Evolutionary conservation across 2,329 filamentous ascomycete genomes (phyloP), one percentile per base, ranked within the genome.

Genomic region (Aspergillus sp.): DNA sequence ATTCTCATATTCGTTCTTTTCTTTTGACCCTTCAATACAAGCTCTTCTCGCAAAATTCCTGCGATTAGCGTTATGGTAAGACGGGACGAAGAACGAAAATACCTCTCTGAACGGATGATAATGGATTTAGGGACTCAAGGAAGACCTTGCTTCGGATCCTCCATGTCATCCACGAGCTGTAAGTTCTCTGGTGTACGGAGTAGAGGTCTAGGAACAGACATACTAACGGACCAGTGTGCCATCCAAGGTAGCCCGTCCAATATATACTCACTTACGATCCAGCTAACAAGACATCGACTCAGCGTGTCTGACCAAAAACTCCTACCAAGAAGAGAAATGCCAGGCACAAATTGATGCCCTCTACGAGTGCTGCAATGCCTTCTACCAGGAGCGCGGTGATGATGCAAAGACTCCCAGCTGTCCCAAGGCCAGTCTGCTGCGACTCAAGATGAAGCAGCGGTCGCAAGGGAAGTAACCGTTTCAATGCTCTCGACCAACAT

Each of bases 331-430:
- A 73, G 84, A 84, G 41, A 95, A 86, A 67, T 99, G 94, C 72
- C 83, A 88, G 66, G 71, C 76, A 16, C 78, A 91, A 65, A 82
- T 99, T 52, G 87, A 93, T 69, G 89, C 91, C 2, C 77, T 99
- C 20, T 99, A 97, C 72, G 88, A 94, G 62, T 99, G 94, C 74
- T 99, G 94, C 73, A 86, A 92, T 65, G 82, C 84, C 11, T 96
- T 97, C 70, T 97, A 99, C 74, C 77, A 87, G 63, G 81, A 83
- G 52, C 83, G 89, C 54, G 92, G 94, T 14, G 87, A 95, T 51
- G 75, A 85, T 20, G 91, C 89, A 29, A 85, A 81, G 40, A 88
- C 88, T 2, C 84, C 86, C 17, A 94, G 89, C 76, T 99, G 94
- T 68, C 94, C 94, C 0, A 93, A 93, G 69, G 83, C 89, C 6